Conservation (phyloP, 306 rosid species). For the Cicer chorassanicum region DNA sequence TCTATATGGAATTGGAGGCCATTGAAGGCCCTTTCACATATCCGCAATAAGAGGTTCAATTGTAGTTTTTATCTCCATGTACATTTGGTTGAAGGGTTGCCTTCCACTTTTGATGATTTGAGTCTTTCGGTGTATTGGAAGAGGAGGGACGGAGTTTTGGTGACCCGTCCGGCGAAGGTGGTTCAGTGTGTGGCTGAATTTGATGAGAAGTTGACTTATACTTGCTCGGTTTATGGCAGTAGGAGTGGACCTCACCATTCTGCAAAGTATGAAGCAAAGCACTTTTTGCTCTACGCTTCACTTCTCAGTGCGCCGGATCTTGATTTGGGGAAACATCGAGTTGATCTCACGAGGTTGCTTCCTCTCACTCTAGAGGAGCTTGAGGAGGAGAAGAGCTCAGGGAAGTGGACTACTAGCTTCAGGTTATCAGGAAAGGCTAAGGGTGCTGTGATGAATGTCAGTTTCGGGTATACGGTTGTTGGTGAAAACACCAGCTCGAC, state of each 20-base stretch:
- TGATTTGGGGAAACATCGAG: slow-evolving; percentile 91
- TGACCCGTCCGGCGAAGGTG: slow-evolving; percentile 67
- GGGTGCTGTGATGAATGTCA: slow-evolving; percentile 82
- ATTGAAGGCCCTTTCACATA: slow-evolving; percentile 68
- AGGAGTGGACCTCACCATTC: slow-evolving; percentile 92
- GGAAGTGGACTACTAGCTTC: slow-evolving; percentile 85
- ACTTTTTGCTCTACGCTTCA: slow-evolving; percentile 78
- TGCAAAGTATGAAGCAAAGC: slow-evolving; percentile 93
- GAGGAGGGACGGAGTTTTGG: slow-evolving; percentile 74
- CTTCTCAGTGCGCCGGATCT: slow-evolving; percentile 60
- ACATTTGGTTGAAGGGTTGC: slow-evolving; percentile 77
- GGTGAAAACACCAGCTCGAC: slow-evolving; percentile 56
- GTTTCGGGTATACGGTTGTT: slow-evolving; percentile 77
- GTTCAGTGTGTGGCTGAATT: slow-evolving; percentile 61
- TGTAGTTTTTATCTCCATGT: slow-evolving; percentile 86
- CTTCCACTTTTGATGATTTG: slow-evolving; percentile 51
- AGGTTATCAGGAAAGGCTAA: slow-evolving; percentile 73
- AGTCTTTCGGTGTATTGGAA: slow-evolving; percentile 86
- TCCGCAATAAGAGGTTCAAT: slow-evolving; percentile 75
- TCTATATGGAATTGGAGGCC: slow-evolving; percentile 96
- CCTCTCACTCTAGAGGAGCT: slow-evolving; percentile 93
- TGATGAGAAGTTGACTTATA: slow-evolving; percentile 74
- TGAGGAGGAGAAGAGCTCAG: slow-evolving; percentile 82
- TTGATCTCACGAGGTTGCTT: slow-evolving; percentile 88
- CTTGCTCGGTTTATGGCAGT: slow-evolving; percentile 89